phyloP scores from a whole-genome alignment of 208 protist species.

The Trypanosoma avium region DNA sequence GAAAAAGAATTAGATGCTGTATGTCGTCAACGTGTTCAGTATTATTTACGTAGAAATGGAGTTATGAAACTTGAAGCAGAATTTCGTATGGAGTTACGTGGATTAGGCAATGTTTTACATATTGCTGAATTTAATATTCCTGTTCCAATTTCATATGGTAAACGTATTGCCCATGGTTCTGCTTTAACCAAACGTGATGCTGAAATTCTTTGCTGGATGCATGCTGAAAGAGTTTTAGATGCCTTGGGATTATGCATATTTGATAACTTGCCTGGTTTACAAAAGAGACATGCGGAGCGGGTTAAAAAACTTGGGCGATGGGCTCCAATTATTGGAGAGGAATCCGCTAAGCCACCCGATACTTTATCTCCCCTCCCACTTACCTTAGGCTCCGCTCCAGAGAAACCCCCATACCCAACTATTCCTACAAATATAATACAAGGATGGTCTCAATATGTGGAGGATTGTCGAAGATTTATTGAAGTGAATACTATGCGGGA shows the following conservation, averaged over 20 bases:
- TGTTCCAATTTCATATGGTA: slow-evolving; percentile 30
- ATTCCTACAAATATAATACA: slow-evolving; percentile 13
- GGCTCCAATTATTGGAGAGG: slow-evolving; percentile 27
- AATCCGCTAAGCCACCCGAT: slow-evolving; percentile 7
- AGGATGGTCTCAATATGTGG: slow-evolving; percentile 64
- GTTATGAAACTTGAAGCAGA: slow-evolving; percentile 26
- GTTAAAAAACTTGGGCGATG: slow-evolving; percentile 40
- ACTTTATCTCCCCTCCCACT: slow-evolving; percentile 29
- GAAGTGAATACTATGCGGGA: slow-evolving; percentile 33
- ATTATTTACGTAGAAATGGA: slow-evolving; percentile 73
- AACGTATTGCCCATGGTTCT: slow-evolving; percentile 33
- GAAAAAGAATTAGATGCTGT: slow-evolving; percentile 69
- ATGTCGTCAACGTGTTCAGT: slow-evolving; percentile 67
- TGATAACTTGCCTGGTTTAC: slow-evolving; percentile 77
- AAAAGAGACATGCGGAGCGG: slow-evolving; percentile 63
- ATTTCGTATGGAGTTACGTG: slow-evolving; percentile 32
- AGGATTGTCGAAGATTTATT: slow-evolving; percentile 65
- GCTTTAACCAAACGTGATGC: slow-evolving; percentile 81
- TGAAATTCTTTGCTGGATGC: slow-evolving; percentile 88
- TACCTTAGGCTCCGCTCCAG: slow-evolving; percentile 18
- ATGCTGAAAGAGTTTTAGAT: slow-evolving; percentile 84
- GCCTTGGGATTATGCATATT: slow-evolving; percentile 70
- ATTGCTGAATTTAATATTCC: slow-evolving; percentile 44
- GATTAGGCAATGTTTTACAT: slow-evolving; percentile 46
- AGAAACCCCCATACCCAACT: slow-evolving; percentile 26